A percentile compares a stretch with the other conserved stretches of the same genome.
These are phyloP conservation scores for Bryoglossum gracile DNA, from an alignment of 495 filamentous ascomycete genomes.

Conservation along the genomic window DNA sequence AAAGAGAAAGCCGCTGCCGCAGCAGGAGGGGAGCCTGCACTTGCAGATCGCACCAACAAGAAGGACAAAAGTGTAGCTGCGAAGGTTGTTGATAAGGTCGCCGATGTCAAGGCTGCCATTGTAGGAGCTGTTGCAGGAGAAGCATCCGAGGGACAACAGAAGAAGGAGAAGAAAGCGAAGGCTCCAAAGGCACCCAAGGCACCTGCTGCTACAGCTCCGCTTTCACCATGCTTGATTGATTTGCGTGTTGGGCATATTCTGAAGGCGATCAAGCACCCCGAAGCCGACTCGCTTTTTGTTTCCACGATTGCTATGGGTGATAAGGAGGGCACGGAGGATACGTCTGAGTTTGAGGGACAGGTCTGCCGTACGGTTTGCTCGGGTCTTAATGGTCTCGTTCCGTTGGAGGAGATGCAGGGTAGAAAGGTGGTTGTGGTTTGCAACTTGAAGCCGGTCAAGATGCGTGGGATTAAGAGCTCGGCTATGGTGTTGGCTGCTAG, in stretches of 20 bases:
- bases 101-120: slow-evolving; percentile 33
- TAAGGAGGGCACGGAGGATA: slow-evolving; percentile 76
- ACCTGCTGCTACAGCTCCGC: slow-evolving; percentile 56
- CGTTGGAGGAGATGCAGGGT: slow-evolving; percentile 90
- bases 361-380: slow-evolving; percentile 93
- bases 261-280: slow-evolving; percentile 88
- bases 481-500: slow-evolving; percentile 98
- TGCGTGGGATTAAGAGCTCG: slow-evolving; percentile 91
- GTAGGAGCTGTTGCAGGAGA: slow-evolving; percentile 34
- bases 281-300: slow-evolving; percentile 92
- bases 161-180: slow-evolving; percentile 86
- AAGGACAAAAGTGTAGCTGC: slow-evolving; percentile 30
- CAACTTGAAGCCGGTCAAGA: slow-evolving; percentile 97
- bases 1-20: slow-evolving; percentile 71
- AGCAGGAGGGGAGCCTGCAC: slow-evolving; percentile 35
- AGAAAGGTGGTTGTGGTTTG: slow-evolving; percentile 92
- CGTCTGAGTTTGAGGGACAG: slow-evolving; percentile 76
- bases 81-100: slow-evolving; percentile 25
- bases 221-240: slow-evolving; percentile 83
- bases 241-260: slow-evolving; percentile 95
- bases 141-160: slow-evolving; percentile 29
- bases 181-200: slow-evolving; percentile 60
- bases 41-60: slow-evolving; percentile 44
- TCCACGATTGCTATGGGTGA: slow-evolving; percentile 97
- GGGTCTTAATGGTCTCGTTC: slow-evolving; percentile 85